Conservation (phyloP, 2,329 filamentous ascomycete genomes). For the Penicillium oxalicum region DNA sequence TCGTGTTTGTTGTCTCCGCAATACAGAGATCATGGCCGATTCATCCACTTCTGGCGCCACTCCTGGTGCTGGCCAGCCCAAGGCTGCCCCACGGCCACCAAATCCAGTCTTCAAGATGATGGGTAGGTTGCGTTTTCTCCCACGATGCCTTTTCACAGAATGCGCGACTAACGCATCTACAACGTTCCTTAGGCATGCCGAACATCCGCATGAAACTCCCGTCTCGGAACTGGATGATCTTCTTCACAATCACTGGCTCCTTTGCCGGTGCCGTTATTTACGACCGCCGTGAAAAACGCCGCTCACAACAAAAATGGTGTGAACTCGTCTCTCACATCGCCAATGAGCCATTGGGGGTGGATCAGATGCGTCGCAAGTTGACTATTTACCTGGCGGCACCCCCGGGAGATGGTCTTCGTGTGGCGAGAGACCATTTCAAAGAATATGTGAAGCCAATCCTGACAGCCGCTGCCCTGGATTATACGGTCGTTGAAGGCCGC, state of each 20-base stretch:
- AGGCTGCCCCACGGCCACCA: conserved; percentile 41
- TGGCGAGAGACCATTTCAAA: conserved; percentile 89
- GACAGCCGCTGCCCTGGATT: conserved; percentile 83
- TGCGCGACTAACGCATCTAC: conserved; percentile 9
- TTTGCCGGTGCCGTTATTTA: conserved; percentile 80
- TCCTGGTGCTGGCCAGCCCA: conserved; percentile 33
- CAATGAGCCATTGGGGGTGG: conserved; percentile 65
- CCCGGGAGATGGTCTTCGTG: conserved; percentile 75
- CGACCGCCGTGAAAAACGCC: conserved; percentile 84
- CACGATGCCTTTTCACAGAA: neutral
- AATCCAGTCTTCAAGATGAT: conserved; percentile 74
- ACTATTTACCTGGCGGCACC: conserved; percentile 82
- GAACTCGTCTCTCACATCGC: conserved; percentile 78
- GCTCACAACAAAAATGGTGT: conserved; percentile 79
- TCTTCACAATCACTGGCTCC: conserved; percentile 70
- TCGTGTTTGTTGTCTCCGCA: neutral
- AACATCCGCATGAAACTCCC: conserved; percentile 77
- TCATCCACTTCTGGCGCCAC: conserved; percentile 31
- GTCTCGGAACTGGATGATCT: conserved; percentile 97
- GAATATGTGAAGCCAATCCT: conserved; percentile 93
- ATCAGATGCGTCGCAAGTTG: conserved; percentile 72
- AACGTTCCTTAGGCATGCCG: conserved; percentile 59
- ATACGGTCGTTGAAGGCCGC: conserved; percentile 89
- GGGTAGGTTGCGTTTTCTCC: conserved; percentile 32
- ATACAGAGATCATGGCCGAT: conserved; percentile 30